phyloP scores from a whole-genome alignment of 768 basidiomycete genomes.

The Pholiota microspora region DNA sequence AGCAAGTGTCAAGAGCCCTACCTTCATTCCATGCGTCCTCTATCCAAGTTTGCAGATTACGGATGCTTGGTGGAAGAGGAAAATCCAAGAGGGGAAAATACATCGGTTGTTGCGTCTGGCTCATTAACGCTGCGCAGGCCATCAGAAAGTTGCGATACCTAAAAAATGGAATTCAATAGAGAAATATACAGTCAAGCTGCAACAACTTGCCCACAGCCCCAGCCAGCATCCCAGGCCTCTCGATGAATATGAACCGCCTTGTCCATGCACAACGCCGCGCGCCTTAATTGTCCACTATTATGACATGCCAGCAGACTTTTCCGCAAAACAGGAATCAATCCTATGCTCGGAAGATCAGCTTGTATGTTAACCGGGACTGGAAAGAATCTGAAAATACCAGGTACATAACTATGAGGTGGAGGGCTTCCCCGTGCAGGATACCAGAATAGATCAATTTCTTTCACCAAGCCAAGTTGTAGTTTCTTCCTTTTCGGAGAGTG shows the following conservation, averaged over 20 bases:
- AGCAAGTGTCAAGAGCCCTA: constrained; percentile 22
- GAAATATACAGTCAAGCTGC: constrained; percentile 1
- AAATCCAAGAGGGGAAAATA: constrained; percentile 62
- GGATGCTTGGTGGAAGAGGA: constrained; percentile 63
- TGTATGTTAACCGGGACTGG: too few species aligned
- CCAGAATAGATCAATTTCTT: constrained; percentile 63
- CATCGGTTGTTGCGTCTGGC: constrained; percentile 55
- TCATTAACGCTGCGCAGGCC: constrained; percentile 70
- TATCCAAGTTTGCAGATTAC: constrained; percentile 75
- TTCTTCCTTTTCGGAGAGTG: constrained; percentile 12
- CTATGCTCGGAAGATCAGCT: constrained; percentile 29
- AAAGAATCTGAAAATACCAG: constrained; percentile 41
- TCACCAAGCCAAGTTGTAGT: constrained; percentile 15
- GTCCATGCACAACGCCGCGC: constrained; percentile 66
- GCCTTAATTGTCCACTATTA: constrained; percentile 42
- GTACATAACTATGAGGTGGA: constrained; percentile 57
- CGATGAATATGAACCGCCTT: constrained; percentile 54
- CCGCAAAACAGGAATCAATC: constrained; percentile 63
- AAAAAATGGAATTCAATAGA: constrained; percentile 2
- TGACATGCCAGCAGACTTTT: constrained; percentile 53
- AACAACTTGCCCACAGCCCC: constrained; percentile 70
- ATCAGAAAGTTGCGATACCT: constrained; percentile 87
- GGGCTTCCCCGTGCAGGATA: constrained; percentile 38
- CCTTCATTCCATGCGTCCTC: constrained; percentile 80
- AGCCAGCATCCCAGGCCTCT: constrained; percentile 59